These are phyloP conservation scores for Coelastrella sp. DNA, from an alignment of 139 green algal species.

Conservation along the genomic window DNA sequence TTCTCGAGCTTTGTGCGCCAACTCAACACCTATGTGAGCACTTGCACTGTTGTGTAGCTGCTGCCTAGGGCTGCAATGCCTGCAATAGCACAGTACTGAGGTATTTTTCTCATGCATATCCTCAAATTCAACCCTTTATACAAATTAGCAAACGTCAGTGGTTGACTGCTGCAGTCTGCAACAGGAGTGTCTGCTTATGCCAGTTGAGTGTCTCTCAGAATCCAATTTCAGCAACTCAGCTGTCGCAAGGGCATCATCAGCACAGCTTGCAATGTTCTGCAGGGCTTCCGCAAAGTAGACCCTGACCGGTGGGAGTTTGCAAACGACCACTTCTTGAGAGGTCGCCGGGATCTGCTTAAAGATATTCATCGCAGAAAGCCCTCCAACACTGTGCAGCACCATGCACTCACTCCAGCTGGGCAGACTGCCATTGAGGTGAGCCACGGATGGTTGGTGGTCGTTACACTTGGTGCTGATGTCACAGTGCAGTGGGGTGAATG, in stretches of 20 bases:
- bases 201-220: too few species aligned
- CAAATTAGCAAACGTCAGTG: too few species aligned
- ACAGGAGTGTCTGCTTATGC: too few species aligned
- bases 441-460: not conserved
- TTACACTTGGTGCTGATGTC: not conserved
- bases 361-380: conserved; percentile 89
- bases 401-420: conserved; percentile 39
- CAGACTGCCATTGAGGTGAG: conserved; percentile 57
- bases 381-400: not conserved
- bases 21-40: conserved; percentile 95
- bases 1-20: conserved; percentile 97
- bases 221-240: too few species aligned
- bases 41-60: too few species aligned
- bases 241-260: too few species aligned
- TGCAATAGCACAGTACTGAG: not conserved
- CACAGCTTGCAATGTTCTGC: not conserved
- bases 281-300: conserved; percentile 97
- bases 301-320: conserved; percentile 98
- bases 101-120: too few species aligned
- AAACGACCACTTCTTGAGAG: conserved; percentile 93
- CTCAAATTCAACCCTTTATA: too few species aligned
- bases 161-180: too few species aligned
- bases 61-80: too few species aligned
- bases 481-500: not conserved
- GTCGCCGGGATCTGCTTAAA: conserved; percentile 77